Conservation (phyloP, 192 early-diverging fungal species). For the Backusella tuberculispora region DNA sequence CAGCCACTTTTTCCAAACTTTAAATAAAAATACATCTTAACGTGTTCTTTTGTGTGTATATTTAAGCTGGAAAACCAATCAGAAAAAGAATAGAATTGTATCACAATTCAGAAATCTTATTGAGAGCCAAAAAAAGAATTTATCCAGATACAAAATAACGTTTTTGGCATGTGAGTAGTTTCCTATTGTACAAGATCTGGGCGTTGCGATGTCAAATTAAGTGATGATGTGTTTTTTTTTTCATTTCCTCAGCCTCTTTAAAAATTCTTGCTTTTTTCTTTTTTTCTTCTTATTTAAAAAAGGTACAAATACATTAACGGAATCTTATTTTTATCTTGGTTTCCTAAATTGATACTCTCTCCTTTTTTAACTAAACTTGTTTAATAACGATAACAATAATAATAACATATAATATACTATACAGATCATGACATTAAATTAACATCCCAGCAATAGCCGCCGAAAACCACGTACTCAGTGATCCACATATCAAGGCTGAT, state of each 20-base stretch:
- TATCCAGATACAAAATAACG: slow-evolving; percentile 14
- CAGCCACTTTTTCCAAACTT: slow-evolving; percentile 16
- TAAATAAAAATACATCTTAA: slow-evolving; percentile 11
- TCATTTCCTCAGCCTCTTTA: slow-evolving; percentile 14
- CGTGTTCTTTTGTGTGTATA: not conserved
- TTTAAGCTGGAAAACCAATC: slow-evolving; percentile 3
- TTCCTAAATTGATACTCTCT: not conserved
- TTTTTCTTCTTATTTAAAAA: slow-evolving; percentile 1
- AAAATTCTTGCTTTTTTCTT: not conserved
- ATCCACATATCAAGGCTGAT: slow-evolving; percentile 80
- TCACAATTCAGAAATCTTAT: not conserved
- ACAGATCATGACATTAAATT: not conserved
- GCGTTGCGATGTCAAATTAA: slow-evolving; percentile 4
- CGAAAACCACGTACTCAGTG: slow-evolving; percentile 76
- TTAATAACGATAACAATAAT: not conserved
- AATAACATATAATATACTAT: not conserved
- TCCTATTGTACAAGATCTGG: slow-evolving; percentile 12
- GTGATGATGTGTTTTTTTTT: not conserved
- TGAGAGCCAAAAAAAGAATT: slow-evolving; percentile 5
- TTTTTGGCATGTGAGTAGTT: slow-evolving; percentile 3
- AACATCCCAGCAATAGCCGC: slow-evolving; percentile 83
- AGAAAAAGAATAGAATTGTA: slow-evolving; percentile 2
- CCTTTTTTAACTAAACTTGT: not conserved
- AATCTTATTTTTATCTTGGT: slow-evolving; percentile 15
- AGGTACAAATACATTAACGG: not conserved